Evolutionary conservation across 805 yeast genomes (phyloP), one percentile per base, ranked within the genome.

Genomic region (Suhomyces vadensis): DNA sequence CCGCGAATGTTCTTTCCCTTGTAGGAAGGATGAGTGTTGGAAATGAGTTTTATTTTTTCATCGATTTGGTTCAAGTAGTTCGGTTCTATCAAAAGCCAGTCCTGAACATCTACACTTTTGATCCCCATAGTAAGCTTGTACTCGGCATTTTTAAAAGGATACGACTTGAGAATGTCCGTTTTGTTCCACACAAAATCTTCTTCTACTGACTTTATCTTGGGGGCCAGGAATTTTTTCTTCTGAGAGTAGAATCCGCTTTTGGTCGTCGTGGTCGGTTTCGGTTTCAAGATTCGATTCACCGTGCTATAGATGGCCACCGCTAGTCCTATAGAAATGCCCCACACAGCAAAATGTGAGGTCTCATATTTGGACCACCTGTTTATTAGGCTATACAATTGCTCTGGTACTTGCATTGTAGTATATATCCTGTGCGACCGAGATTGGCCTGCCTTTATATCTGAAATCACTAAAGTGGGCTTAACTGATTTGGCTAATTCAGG

Each of bases 81-180:
- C 23, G 69, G 60, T 37, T 71, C 76, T 10, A 71, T 51, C 46
- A 71, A 58, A 19, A 71, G 58, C 74, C 74, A 71, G 41, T 71
- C 74, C 37, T 69, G 66, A 2, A 60, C 55, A 10, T 62, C 64
- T 26, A 71, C 48, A 22, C 49, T 43, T 36, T 43, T 48, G 25
- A 83, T 71, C 1, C 83, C 85, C 84, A 85, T 77, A 2, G 84
- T 83, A 61, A 85, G 63, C 48, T 73, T 75, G 53, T 83, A 81
- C 37, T 68, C 76, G 11, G 79, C 83, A 37, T 77, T 71, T 56
- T 79, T 81, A 67, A 82, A 84, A 1, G 88, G 89, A 31, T 48
- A 63, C 7, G 67, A 63, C 40, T 58, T 64, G 29, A 60, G 31
- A 4, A 63, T 53, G 2, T 47, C 46, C 10, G 37, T 45, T 29